Percentiles rank a stretch among this genome's conserved stretches.
Conservation (phyloP, 805 yeast genomes). For the Teunomyces panamensis region DNA sequence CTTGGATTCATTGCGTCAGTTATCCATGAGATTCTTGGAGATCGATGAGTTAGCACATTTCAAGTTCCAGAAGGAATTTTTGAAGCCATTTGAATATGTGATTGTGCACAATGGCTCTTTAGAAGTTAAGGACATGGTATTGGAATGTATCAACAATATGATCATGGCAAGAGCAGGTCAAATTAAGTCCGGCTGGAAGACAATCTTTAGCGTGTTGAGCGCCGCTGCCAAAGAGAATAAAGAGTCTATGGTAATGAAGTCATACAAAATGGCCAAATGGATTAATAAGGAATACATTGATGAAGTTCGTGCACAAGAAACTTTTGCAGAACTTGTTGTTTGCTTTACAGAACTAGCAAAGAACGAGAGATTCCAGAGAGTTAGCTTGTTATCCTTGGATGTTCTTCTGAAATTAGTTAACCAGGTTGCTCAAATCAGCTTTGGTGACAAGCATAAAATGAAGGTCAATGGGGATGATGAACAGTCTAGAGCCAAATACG, state of each 20-base stretch:
- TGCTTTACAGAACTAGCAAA: slow-evolving; percentile 81
- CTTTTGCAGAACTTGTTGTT: slow-evolving; percentile 59
- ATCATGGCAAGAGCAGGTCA: slow-evolving; percentile 67
- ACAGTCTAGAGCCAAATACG: slow-evolving; percentile 15
- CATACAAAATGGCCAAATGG: slow-evolving; percentile 60
- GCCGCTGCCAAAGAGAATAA: slow-evolving; percentile 63
- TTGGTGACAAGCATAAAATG: slow-evolving; percentile 17
- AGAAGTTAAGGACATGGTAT: slow-evolving; percentile 81
- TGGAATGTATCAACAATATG: slow-evolving; percentile 87
- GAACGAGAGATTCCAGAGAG: slow-evolving; percentile 76
- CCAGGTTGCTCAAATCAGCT: slow-evolving; percentile 50
- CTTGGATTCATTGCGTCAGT: slow-evolving; percentile 87
- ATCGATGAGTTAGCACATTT: slow-evolving; percentile 93
- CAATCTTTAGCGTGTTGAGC: slow-evolving; percentile 76
- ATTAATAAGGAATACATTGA: slow-evolving; percentile 62
- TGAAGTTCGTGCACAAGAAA: slow-evolving; percentile 67
- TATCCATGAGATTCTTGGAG: slow-evolving; percentile 87
- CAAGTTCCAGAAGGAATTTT: slow-evolving; percentile 91
- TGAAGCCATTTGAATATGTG: slow-evolving; percentile 84
- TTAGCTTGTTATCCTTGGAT: slow-evolving; percentile 77
- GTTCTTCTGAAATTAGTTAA: slow-evolving; percentile 61
- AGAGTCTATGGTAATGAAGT: slow-evolving; percentile 59
- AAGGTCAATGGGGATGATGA: slow-evolving; percentile 12
- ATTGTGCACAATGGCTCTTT: slow-evolving; percentile 62
- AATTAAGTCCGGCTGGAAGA: slow-evolving; percentile 92